Conservation (phyloP, 768 basidiomycete genomes). For the Rhizopogon roseolus region DNA sequence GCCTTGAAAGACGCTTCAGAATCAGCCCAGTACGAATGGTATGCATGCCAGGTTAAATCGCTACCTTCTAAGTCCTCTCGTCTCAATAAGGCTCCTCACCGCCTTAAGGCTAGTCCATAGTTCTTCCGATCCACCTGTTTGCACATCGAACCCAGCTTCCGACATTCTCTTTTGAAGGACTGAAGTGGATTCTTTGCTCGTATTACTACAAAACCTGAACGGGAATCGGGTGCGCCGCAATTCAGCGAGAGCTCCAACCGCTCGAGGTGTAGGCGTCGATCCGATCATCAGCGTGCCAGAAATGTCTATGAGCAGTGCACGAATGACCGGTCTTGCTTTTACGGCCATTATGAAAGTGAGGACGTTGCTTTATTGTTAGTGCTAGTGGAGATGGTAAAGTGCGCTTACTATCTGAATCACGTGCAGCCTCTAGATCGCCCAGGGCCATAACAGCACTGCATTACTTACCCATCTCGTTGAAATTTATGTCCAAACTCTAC, state of each 20-base stretch:
- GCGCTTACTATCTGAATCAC: background rate
- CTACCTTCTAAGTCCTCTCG: conserved; percentile 38
- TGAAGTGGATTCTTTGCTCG: conserved; percentile 56
- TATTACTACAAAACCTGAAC: conserved; percentile 62
- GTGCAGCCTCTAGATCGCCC: background rate
- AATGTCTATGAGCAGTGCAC: conserved; percentile 58
- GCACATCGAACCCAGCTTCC: conserved; percentile 46
- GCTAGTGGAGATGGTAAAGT: no score
- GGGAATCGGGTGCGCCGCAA: conserved; percentile 32
- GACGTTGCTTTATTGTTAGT: background rate
- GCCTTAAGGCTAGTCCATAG: conserved; percentile 65
- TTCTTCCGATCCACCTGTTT: conserved; percentile 25
- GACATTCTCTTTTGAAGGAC: conserved; percentile 39
- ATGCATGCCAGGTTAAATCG: background rate
- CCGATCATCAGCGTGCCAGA: conserved; percentile 65
- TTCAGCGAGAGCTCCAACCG: conserved; percentile 25
- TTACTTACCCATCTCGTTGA: no score
- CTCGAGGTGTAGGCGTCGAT: conserved; percentile 39
- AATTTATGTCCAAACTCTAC: no score
- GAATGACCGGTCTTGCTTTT: conserved; percentile 33
- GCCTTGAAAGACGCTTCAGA: conserved; percentile 27
- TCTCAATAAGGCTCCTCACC: conserved; percentile 40
- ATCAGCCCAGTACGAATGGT: background rate
- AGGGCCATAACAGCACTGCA: no score
- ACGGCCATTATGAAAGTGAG: conserved; percentile 3